Evolutionary conservation across 805 yeast species (phyloP).

Genomic region (Candida verbasci): DNA sequence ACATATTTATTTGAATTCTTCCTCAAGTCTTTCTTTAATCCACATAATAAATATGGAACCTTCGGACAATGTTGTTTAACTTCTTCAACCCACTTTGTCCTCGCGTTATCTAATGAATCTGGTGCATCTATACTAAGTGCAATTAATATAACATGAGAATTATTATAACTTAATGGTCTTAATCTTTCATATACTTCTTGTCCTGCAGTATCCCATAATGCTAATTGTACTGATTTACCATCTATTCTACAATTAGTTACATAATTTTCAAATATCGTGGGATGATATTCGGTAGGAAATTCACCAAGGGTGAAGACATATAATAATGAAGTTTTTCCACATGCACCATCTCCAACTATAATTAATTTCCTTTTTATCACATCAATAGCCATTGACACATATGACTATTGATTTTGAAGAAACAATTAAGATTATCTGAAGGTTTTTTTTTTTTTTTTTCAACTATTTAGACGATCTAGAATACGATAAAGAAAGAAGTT

Average conservation of each 20-base stretch:
- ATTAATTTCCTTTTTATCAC: constrained; percentile 62
- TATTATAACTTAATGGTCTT: constrained; percentile 83
- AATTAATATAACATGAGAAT: constrained; percentile 80
- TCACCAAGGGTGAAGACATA: constrained; percentile 91
- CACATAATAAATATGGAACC: constrained; percentile 75
- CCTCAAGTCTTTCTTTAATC: constrained; percentile 79
- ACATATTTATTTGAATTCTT: constrained; percentile 44
- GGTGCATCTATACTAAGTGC: constrained; percentile 85
- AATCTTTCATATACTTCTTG: no score
- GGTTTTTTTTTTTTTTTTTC: no score
- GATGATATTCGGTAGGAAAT: constrained; percentile 88
- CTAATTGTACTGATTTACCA: constrained; percentile 84
- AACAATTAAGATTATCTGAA: no score
- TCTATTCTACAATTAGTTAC: constrained; percentile 93
- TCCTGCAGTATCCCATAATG: constrained; percentile 96
- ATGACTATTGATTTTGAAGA: no score
- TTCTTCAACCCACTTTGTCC: constrained; percentile 83
- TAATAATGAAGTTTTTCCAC: constrained; percentile 88
- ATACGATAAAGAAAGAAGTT: no score
- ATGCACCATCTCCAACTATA: constrained; percentile 93
- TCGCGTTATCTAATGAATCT: constrained; percentile 79
- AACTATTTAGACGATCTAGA: no score
- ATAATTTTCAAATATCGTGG: constrained; percentile 91
- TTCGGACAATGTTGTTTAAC: constrained; percentile 76
- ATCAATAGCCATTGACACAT: constrained; percentile 17